phyloP scores from a whole-genome alignment of 257 asterid genomes.

The Henckelia pumila region DNA sequence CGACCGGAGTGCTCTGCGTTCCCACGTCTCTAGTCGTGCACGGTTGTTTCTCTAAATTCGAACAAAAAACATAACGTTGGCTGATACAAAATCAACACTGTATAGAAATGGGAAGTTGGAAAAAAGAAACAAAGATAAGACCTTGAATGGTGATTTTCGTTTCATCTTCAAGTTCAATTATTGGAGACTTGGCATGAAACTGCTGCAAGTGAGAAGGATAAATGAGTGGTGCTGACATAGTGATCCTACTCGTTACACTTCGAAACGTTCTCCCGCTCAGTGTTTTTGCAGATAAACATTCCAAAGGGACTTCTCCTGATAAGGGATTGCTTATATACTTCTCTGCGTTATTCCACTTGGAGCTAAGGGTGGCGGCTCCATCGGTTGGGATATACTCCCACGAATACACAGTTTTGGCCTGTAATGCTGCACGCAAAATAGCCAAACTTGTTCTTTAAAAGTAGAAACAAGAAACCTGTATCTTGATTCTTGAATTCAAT shows the following conservation, averaged over 20 bases:
- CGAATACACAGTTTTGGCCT: constrained; percentile 60
- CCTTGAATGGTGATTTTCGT: constrained; percentile 40
- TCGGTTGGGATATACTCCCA: constrained; percentile 74
- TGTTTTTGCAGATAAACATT: constrained; percentile 76
- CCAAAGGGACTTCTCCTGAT: constrained; percentile 89
- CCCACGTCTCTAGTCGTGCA: constrained; percentile 65
- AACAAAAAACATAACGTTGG: background rate
- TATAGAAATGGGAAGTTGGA: background rate
- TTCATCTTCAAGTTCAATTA: constrained; percentile 33
- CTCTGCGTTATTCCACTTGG: constrained; percentile 94
- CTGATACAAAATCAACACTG: background rate
- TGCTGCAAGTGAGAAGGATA: constrained; percentile 46
- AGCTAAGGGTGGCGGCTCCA: constrained; percentile 52
- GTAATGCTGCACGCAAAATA: constrained; percentile 55
- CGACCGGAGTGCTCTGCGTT: constrained; percentile 52
- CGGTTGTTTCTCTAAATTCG: constrained; percentile 41
- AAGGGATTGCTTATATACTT: constrained; percentile 83
- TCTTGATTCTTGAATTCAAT: background rate
- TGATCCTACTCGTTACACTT: constrained; percentile 48
- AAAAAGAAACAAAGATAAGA: background rate
- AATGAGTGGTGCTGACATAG: constrained; percentile 84
- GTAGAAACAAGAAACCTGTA: background rate
- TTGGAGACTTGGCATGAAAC: constrained; percentile 28
- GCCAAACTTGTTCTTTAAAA: background rate
- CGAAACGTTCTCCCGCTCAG: constrained; percentile 68